Base-by-base conservation (phyloP, 176 grass and related monocot genomes). In the Oryza meridionalis region DNA sequence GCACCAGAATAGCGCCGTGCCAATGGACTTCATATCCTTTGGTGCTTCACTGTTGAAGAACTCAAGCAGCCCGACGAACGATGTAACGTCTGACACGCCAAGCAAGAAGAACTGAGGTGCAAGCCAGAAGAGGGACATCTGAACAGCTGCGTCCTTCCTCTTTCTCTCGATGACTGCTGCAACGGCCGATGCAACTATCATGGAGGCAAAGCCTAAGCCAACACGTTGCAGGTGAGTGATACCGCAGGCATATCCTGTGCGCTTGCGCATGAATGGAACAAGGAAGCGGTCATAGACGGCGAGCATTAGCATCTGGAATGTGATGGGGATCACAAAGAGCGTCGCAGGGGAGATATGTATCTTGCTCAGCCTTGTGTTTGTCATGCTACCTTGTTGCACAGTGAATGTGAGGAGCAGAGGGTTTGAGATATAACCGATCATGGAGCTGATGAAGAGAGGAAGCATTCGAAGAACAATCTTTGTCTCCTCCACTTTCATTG, bases 1-100 rank as follows among this genome's bases (percentile, higher is more conserved):
- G 7, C 86, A 89, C 86, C 91, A 96, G 66, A 96, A 88, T 72
- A 96, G 65, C 2, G 94, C 84, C 12, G 86, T 67, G 12, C 72
- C 90, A 19, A 96, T 83, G 6, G 94, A 89, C 76, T 96, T 96
- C 82, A 96, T 88, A 12, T 77, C 83, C 4, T 15, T 29, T 11
- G 94, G 82, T 0, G 82, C 84, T 59, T 96, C 86, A 3, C 84
- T 79, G 80, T 72, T 93, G 78, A 96, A 96, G 86, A 91, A 97
- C 73, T 97, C 94, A 0, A 96, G 84, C 32, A 96, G 59, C 43
- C 93, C 94, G 0, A 88, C 84, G 51, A 96, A 96, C 0, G 90
- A 89, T 0, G 86, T 86, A 3, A 91, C 85, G 27, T 96, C 93
- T 17, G 88, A 80, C 8, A 96, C 69, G 3, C 90, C 90, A 13